A percentile compares a stretch with the other conserved stretches of the same genome.
phyloP scores from a whole-genome alignment of 345 rosid genomes.

The Heritiera fomes region DNA sequence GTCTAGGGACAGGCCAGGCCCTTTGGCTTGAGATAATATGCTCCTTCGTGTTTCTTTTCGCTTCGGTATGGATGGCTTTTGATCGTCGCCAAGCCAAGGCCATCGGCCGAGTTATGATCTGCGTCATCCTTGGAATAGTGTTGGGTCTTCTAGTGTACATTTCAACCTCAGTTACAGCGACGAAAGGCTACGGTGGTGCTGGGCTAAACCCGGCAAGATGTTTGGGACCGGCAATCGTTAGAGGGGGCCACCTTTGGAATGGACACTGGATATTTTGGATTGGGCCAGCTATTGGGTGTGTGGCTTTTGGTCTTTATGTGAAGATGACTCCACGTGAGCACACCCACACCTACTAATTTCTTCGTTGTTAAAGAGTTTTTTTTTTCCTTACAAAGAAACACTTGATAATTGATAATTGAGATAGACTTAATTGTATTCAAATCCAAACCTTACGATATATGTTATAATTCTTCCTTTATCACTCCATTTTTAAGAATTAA shows the following conservation, averaged over 20 bases:
- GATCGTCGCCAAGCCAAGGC: conserved; percentile 41
- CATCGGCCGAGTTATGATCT: conserved; percentile 32
- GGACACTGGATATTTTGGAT: conserved; percentile 14
- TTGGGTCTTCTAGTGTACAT: conserved; percentile 36
- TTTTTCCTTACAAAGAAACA: too few relatives aligned
- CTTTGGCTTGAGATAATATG: conserved; percentile 44
- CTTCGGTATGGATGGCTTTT: conserved; percentile 43
- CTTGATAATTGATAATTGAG: too few relatives aligned
- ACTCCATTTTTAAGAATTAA: too few relatives aligned
- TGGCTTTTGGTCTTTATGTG: conserved; percentile 7
- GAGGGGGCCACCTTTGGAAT: conserved; percentile 17
- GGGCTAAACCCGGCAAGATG: conserved; percentile 18
- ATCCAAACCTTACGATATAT: too few relatives aligned
- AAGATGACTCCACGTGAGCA: conserved; percentile 9
- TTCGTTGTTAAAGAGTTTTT: too few relatives aligned
- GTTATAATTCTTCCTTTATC: too few relatives aligned
- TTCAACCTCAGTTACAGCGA: conserved; percentile 38
- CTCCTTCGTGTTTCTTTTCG: conserved; percentile 41
- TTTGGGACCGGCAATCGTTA: neutral
- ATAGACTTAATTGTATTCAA: too few relatives aligned
- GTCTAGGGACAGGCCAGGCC: conserved; percentile 21
- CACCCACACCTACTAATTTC: neutral
- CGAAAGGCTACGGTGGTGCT: conserved; percentile 8
- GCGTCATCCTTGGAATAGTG: conserved; percentile 35
- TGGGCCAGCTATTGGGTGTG: conserved; percentile 14